These are phyloP conservation scores for Phytophthora rubi DNA, from an alignment of 352 stramenopile genomes.

Conservation along the genomic window DNA sequence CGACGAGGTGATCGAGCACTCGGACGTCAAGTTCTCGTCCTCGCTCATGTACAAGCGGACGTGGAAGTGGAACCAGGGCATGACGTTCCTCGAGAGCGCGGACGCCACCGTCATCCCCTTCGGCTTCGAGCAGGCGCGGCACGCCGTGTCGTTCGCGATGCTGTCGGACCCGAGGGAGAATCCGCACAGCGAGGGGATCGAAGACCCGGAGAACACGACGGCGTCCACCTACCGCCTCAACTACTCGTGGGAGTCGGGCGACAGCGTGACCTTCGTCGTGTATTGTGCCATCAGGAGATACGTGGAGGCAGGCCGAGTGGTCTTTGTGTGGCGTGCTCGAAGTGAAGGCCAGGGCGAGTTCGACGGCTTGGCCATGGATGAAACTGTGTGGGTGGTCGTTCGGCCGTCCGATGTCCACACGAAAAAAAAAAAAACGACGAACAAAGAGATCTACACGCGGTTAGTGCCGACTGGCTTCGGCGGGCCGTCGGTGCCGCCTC, in stretches of 20 bases:
- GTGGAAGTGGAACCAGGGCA: slow-evolving; percentile 21
- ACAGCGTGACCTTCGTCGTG: slow-evolving; percentile 25
- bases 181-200: slow-evolving; percentile 22
- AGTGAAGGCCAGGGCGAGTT: slow-evolving; percentile 47
- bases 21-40: slow-evolving; percentile 26
- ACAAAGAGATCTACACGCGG: slow-evolving; percentile 32
- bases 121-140: slow-evolving; percentile 24
- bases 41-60: slow-evolving; percentile 31
- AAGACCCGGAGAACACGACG: slow-evolving; percentile 28
- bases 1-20: slow-evolving; percentile 28
- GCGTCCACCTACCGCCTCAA: slow-evolving; percentile 28
- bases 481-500: slow-evolving; percentile 19
- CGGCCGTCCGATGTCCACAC: slow-evolving; percentile 21
- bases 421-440: too few species aligned
- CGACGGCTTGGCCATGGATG: slow-evolving; percentile 54
- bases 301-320: slow-evolving; percentile 46
- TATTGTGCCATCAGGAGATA: slow-evolving; percentile 52
- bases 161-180: slow-evolving; percentile 29
- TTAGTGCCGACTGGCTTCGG: slow-evolving; percentile 33
- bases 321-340: slow-evolving; percentile 58
- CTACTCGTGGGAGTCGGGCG: slow-evolving; percentile 32
- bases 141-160: slow-evolving; percentile 26
- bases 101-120: slow-evolving; percentile 28
- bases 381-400: slow-evolving; percentile 55
- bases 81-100: slow-evolving; percentile 33